A percentile compares a stretch with the other conserved stretches of the same genome.
These are phyloP conservation scores for Silene vulgaris DNA, from an alignment of 179 eudicot genomes.

Conservation along the genomic window DNA sequence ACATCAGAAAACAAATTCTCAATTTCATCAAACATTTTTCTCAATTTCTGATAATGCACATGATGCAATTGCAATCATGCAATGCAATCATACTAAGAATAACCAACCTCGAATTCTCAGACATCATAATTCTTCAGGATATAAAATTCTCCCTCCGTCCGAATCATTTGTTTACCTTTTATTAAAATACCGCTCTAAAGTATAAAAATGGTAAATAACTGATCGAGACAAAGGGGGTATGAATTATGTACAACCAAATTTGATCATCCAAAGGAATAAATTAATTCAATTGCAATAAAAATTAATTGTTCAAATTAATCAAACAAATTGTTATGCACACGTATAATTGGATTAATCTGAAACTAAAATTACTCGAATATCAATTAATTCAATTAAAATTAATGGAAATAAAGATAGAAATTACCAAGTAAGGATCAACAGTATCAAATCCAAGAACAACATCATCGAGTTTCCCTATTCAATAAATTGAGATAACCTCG, in stretches of 20 bases:
- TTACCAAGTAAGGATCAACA: conserved; percentile 71
- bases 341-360: not conserved
- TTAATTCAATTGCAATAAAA: not conserved
- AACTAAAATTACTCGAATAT: not conserved
- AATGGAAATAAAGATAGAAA: not conserved
- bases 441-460: conserved; percentile 96
- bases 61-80: too few relatives aligned
- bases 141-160: not conserved
- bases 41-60: not conserved
- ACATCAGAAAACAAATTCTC: conserved; percentile 5
- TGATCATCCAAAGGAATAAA: not conserved
- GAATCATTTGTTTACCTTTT: too few relatives aligned
- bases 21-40: not conserved
- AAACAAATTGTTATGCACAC: not conserved
- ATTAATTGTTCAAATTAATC: not conserved
- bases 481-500: conserved; percentile 26
- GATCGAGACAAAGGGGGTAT: too few relatives aligned
- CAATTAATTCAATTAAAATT: not conserved
- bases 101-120: not conserved
- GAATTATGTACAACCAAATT: too few relatives aligned
- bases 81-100: not conserved
- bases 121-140: not conserved
- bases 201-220: too few relatives aligned
- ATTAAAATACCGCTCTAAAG: not conserved
- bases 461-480: conserved; percentile 72